phyloP scores from a whole-genome alignment of 805 yeast species.

The Kazachstania taianensis region DNA sequence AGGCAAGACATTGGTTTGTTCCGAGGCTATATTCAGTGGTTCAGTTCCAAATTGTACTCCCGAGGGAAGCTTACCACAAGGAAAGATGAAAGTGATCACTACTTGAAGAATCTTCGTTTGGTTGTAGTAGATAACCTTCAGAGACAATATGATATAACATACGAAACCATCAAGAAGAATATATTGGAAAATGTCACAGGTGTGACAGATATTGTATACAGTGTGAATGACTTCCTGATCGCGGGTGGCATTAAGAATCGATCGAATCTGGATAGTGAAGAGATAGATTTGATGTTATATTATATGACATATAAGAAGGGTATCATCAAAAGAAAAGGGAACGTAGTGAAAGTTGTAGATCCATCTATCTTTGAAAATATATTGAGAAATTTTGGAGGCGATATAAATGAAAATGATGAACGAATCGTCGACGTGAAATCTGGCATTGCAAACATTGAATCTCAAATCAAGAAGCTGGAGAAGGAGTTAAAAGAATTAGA shows the following conservation, averaged over 20 bases:
- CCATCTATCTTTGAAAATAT: conserved; percentile 11
- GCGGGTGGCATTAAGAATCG: conserved; percentile 6
- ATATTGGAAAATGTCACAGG: conserved; percentile 14
- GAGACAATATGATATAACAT: conserved; percentile 6
- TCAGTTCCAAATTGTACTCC: conserved; percentile 5
- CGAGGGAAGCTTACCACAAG: conserved; percentile 9
- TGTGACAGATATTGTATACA: conserved; percentile 18
- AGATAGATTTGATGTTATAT: conserved; percentile 12
- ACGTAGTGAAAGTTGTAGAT: conserved; percentile 16
- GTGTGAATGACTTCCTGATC: conserved; percentile 11
- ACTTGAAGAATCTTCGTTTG: conserved; percentile 14
- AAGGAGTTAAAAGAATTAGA: conserved; percentile 12
- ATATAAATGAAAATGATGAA: conserved; percentile 28
- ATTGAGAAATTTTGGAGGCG: conserved; percentile 8
- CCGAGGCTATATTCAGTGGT: conserved; percentile 10
- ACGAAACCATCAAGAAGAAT: conserved; percentile 7
- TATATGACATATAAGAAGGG: conserved; percentile 14
- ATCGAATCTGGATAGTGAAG: conserved; percentile 7
- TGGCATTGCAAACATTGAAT: conserved; percentile 12
- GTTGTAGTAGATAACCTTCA: conserved; percentile 11
- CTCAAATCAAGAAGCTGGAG: conserved; percentile 18
- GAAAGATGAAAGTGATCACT: conserved; percentile 8
- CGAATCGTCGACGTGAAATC: conserved; percentile 28
- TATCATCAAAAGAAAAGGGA: conserved; percentile 8
- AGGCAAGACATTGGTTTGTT: background rate